phyloP scores from a whole-genome alignment of 2,329 filamentous ascomycete species.

The Leptographium lundbergii region DNA sequence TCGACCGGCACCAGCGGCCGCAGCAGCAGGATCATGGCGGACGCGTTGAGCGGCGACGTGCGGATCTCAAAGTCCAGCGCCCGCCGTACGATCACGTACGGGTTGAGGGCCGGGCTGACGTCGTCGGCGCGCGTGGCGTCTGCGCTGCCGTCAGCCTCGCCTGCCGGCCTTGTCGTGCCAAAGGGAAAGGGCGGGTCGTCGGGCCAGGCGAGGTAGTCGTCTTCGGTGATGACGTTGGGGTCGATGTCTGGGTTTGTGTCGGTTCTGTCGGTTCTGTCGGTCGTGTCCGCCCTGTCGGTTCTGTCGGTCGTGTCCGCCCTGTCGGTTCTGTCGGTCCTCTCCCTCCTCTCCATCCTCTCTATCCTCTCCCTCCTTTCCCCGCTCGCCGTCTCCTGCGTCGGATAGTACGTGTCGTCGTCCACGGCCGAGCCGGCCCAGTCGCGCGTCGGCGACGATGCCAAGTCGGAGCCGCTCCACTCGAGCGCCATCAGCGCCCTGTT shows the following conservation, averaged over 20 bases:
- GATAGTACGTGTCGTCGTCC: slow-evolving; percentile 7
- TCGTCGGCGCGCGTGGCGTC: slow-evolving; percentile 3
- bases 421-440: not conserved
- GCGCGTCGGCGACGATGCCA: not conserved
- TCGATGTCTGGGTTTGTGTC: slow-evolving; percentile 12
- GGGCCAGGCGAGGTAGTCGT: slow-evolving; percentile 48
- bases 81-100: slow-evolving; percentile 38
- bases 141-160: slow-evolving; percentile 1
- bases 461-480: slow-evolving; percentile 7
- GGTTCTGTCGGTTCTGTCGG: not conserved
- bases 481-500: slow-evolving; percentile 8
- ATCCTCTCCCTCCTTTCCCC: not conserved
- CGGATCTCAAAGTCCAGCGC: slow-evolving; percentile 43
- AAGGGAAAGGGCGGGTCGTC: slow-evolving; percentile 44
- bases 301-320: slow-evolving; percentile 17
- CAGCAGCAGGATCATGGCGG: slow-evolving; percentile 48
- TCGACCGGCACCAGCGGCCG: slow-evolving; percentile 41
- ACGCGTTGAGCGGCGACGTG: slow-evolving; percentile 44
- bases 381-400: slow-evolving; percentile 6
- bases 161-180: not conserved
- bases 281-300: slow-evolving; percentile 14
- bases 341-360: not conserved
- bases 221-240: slow-evolving; percentile 25
- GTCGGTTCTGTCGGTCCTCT: not conserved
- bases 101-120: slow-evolving; percentile 33